Evolutionary conservation across 345 rosid genomes (phyloP), one percentile per base, ranked within the genome.

Genomic region (Pistacia vera): DNA sequence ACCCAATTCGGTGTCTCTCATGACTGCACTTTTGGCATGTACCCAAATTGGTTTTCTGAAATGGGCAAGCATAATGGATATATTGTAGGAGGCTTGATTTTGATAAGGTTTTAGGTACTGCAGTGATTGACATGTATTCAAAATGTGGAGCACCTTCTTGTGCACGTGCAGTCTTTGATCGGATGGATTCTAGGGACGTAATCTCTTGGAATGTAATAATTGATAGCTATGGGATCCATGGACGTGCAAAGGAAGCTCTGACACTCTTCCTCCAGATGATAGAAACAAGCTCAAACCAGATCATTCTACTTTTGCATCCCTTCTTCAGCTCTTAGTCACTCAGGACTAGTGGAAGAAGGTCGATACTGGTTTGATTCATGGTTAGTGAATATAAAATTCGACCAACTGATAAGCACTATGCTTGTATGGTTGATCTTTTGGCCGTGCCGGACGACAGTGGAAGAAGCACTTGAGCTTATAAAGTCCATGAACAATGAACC

Each of bases 311-410:
- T 94, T 91, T 81, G 81, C 89, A 14, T 78, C 93, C 20, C 90
- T 94, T 67, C 90, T 91, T 90, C 94, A 70, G 94, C 96, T 78
- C 79, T 87, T 68, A 81, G 93, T 83, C 97, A 90, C 87, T 86
- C 91, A 0, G 96, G 92, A 64, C 79, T 85, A 2, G 87, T 90
- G 17, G 85, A 85, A 83, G 90, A 87, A 83, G 91, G 96, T 79
- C 85, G 49, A 52, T 69, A 83, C 68, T 90, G 93, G 89, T 91
- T 88, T 81, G 70, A 79, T 74, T 51, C 66, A 88, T 91, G 95
- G 76, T 73, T 28, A 79, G 73, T 52, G 75, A 73, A 41, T 85
- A 78, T 44, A 85, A 85, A 14, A 90, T 89, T 75, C 76, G 84
- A 63, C 91, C 92, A 67, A 79, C 77, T 12, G 91, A 90, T 73